phyloP scores from a whole-genome alignment of 495 filamentous ascomycete species.

The Penicillium daleae region DNA sequence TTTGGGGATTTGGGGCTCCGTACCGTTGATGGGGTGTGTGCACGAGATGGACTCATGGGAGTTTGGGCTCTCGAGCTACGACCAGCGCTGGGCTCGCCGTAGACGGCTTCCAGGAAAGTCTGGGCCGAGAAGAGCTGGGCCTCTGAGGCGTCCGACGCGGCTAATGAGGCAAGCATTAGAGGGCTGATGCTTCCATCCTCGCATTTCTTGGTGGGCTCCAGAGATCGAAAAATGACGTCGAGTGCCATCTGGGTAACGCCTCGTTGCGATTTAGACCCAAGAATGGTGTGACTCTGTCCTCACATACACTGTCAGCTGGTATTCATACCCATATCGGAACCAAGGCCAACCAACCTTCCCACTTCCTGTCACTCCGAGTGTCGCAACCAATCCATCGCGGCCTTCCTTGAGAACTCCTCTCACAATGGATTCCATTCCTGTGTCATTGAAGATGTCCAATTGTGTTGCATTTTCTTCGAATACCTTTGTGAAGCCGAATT shows the following conservation, averaged over 20 bases:
- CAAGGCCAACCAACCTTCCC: slow-evolving; percentile 71
- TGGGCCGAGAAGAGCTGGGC: slow-evolving; percentile 77
- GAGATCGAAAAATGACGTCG: slow-evolving; percentile 83
- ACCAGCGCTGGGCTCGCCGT: slow-evolving; percentile 61
- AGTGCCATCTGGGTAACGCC: slow-evolving; percentile 91
- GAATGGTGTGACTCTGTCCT: slow-evolving; percentile 90
- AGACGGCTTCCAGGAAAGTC: slow-evolving; percentile 79
- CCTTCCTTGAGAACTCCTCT: slow-evolving; percentile 80
- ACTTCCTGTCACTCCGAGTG: slow-evolving; percentile 91
- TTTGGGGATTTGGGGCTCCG: slow-evolving; percentile 37
- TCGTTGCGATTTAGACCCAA: slow-evolving; percentile 82
- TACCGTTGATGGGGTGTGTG: slow-evolving; percentile 52
- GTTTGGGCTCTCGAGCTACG: slow-evolving; percentile 75
- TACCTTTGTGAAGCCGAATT: slow-evolving; percentile 91
- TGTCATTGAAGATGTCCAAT: slow-evolving; percentile 84
- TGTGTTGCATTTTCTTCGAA: slow-evolving; percentile 87
- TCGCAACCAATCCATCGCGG: slow-evolving; percentile 88
- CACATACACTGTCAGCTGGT: slow-evolving; percentile 23
- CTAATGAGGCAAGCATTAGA: slow-evolving; percentile 69
- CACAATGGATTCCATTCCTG: slow-evolving; percentile 72
- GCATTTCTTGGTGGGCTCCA: slow-evolving; percentile 66
- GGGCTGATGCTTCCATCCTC: slow-evolving; percentile 60
- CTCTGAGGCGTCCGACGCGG: slow-evolving; percentile 79
- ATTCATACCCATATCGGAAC: not conserved
- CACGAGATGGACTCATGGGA: slow-evolving; percentile 67